Percentiles rank a stretch among this genome's conserved stretches.
These are phyloP conservation scores for Alternaria solani DNA, from an alignment of 2,329 filamentous ascomycete genomes.

Conservation along the genomic window DNA sequence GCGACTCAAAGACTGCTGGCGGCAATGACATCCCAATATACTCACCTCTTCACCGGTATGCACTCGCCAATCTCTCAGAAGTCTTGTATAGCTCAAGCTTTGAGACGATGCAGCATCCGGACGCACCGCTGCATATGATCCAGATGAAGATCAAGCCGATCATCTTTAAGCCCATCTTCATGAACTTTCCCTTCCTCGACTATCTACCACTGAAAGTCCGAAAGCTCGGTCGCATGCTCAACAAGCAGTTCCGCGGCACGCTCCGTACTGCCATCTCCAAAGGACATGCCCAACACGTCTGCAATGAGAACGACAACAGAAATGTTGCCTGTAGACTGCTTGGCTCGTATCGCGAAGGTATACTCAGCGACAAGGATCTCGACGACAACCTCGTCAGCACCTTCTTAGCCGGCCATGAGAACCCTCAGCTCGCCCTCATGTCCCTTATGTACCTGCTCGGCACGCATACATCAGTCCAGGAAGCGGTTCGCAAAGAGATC, in stretches of 20 bases:
- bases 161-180: slow-evolving; percentile 38
- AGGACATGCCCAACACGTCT: slow-evolving; percentile 35
- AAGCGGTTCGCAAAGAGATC: slow-evolving; percentile 30
- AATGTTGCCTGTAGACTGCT: slow-evolving; percentile 33
- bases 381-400: slow-evolving; percentile 34
- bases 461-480: slow-evolving; percentile 28
- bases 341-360: slow-evolving; percentile 32
- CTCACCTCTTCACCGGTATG: slow-evolving; percentile 48
- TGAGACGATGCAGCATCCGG: slow-evolving; percentile 29
- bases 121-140: slow-evolving; percentile 30
- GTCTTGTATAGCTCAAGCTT: slow-evolving; percentile 26
- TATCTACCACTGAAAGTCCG: slow-evolving; percentile 29
- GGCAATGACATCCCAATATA: slow-evolving; percentile 39
- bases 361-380: slow-evolving; percentile 34
- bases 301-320: slow-evolving; percentile 28
- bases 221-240: slow-evolving; percentile 29
- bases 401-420: slow-evolving; percentile 41
- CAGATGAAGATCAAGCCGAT: slow-evolving; percentile 39
- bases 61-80: slow-evolving; percentile 47
- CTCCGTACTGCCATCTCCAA: slow-evolving; percentile 32
- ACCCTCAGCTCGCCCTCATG: slow-evolving; percentile 36
- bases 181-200: slow-evolving; percentile 40
- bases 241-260: slow-evolving; percentile 30
- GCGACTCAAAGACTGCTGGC: slow-evolving; percentile 31
- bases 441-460: slow-evolving; percentile 37